Evolutionary conservation across 148 eudicot genomes (phyloP), one percentile per base, ranked within the genome.

Genomic region (Vaccinium macrocarpon): DNA sequence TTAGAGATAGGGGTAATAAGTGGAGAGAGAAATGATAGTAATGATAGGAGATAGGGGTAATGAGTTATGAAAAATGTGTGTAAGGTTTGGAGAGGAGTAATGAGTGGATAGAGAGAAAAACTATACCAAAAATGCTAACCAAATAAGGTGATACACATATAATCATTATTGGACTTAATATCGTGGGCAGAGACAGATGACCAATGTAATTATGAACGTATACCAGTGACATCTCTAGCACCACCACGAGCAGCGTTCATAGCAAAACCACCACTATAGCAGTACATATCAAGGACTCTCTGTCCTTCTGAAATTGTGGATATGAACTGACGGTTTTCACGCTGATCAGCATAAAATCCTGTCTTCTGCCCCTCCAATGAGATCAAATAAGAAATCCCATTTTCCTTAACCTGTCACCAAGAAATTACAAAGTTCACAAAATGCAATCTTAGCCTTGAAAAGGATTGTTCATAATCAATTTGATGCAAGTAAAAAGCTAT

Each of bases 271-370:
- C 98, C 99, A 82, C 93, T 96, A 86, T 96, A 96, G 87, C 99
- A 94, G 88, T 93, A 96, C 78, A 96, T 81, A 86, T 96, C 99
- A 82, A 96, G 97, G 70, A 96, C 93, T 84, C 83, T 91, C 87
- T 84, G 93, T 81, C 94, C 95, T 80, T 88, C 80, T 57, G 95
- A 85, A 82, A 96, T 90, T 80, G 93, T 91, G 72, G 94, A 89
- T 81, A 96, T 90, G 81, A 93, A 93, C 27, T 91, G 92, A 77
- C 99, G 97, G 77, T 92, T 96, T 89, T 94, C 98, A 78, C 99
- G 98, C 88, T 96, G 99, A 91, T 96, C 99, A 13, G 98, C 98
- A 87, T 94, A 96, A 84, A 96, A 96, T 29, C 99, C 99, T 56
- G 98, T 96, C 88, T 96, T 96, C 84, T 96, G 98, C 79, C 99